Percentiles rank a stretch among this genome's conserved stretches.
These are phyloP conservation scores for Acidomyces sp. DNA, from an alignment of 495 filamentous ascomycete species.

Conservation along the genomic window DNA sequence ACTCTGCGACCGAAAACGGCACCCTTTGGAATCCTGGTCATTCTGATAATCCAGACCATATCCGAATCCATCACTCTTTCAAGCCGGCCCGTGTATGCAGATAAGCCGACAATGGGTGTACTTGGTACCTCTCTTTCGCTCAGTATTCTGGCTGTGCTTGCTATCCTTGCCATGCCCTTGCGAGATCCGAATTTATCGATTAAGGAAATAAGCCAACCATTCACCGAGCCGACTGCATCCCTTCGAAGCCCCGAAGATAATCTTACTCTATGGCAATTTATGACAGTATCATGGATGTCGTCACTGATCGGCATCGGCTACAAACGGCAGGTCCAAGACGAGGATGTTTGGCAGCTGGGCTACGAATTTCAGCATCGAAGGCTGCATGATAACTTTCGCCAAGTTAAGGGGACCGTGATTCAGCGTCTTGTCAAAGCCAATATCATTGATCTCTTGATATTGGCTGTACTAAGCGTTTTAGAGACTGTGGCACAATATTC, in stretches of 20 bases:
- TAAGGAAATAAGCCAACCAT: conserved; percentile 49
- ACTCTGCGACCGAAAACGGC: conserved; percentile 8
- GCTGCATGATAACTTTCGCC: conserved; percentile 59
- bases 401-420: conserved; percentile 57
- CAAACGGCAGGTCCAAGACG: conserved; percentile 51
- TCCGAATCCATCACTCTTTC: conserved; percentile 4
- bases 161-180: conserved; percentile 60
- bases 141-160: conserved; percentile 33
- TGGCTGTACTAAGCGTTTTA: conserved; percentile 44
- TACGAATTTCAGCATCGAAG: conserved; percentile 64
- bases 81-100: background rate
- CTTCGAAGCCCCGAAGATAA: conserved; percentile 73
- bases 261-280: conserved; percentile 65
- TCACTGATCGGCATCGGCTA: conserved; percentile 54
- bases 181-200: conserved; percentile 44
- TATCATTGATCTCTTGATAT: conserved; percentile 58
- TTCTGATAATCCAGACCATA: conserved; percentile 5
- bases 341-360: conserved; percentile 64
- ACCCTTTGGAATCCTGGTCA: conserved; percentile 7
- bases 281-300: conserved; percentile 71
- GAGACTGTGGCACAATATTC: conserved; percentile 51
- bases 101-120: background rate
- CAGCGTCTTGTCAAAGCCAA: conserved; percentile 57
- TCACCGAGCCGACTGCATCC: conserved; percentile 41
- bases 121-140: conserved; percentile 19